Conservation (phyloP, 768 basidiomycete species). For the Boletus reticuloceps region DNA sequence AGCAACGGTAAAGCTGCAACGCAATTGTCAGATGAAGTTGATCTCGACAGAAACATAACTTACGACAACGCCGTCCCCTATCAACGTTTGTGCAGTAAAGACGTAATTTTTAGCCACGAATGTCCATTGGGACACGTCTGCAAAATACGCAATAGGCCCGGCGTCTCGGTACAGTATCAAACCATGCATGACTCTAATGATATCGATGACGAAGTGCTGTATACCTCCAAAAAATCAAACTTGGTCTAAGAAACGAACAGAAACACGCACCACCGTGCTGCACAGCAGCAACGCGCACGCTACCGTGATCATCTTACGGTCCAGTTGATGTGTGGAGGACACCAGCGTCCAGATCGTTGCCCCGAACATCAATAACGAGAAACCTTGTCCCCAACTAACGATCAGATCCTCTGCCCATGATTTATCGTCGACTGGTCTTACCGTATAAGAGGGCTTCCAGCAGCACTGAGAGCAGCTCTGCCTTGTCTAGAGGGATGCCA, state of each 20-base stretch:
- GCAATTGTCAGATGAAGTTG: background rate
- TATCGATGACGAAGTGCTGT: background rate
- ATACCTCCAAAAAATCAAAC: background rate
- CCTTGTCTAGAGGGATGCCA: background rate
- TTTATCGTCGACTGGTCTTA: background rate
- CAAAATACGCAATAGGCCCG: background rate
- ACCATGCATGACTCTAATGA: background rate
- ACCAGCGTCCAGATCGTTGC: background rate
- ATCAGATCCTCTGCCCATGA: background rate
- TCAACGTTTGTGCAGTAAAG: constrained; percentile 17
- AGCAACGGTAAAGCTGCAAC: background rate
- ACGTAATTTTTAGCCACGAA: constrained; percentile 21
- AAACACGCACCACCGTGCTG: background rate
- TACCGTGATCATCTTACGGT: background rate
- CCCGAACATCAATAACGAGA: background rate
- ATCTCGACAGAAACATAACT: background rate
- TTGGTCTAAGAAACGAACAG: background rate
- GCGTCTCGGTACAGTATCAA: background rate
- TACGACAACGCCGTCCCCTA: constrained; percentile 25
- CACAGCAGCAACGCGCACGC: background rate
- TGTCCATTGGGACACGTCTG: constrained; percentile 10
- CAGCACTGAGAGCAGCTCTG: background rate
- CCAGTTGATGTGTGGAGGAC: background rate
- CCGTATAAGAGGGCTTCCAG: background rate
- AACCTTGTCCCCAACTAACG: background rate